phyloP scores from a whole-genome alignment of 2,329 filamentous ascomycete species.

The Hypoxylon sp. region DNA sequence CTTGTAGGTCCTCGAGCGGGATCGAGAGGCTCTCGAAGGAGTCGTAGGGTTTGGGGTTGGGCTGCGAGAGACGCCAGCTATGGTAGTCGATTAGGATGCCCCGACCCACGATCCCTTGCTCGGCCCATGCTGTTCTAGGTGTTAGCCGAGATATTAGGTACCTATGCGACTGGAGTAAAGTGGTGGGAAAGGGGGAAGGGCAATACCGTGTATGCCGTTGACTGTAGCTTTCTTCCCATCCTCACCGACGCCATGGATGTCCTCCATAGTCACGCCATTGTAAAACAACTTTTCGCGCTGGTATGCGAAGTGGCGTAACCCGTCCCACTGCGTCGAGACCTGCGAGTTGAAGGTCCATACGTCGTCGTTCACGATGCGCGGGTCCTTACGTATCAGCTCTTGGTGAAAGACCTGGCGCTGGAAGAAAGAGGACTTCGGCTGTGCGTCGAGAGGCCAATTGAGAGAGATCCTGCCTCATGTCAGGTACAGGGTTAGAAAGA shows the following conservation, averaged over 20 bases:
- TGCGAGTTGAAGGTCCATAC: conserved; percentile 72
- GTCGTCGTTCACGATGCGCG: conserved; percentile 72
- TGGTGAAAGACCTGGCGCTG: conserved; percentile 69
- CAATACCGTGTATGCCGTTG: conserved; percentile 59
- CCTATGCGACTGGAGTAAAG: too few species aligned
- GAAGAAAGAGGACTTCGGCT: conserved; percentile 68
- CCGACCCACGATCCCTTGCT: conserved; percentile 69
- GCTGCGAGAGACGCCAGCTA: conserved; percentile 61
- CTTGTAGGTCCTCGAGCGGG: conserved; percentile 59
- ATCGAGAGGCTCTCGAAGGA: conserved; percentile 55
- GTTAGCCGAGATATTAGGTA: too few species aligned
- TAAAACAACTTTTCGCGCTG: conserved; percentile 60
- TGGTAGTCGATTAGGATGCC: conserved; percentile 69
- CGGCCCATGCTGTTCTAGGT: conserved; percentile 60
- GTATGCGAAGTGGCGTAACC: conserved; percentile 66
- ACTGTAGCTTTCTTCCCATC: conserved; percentile 55
- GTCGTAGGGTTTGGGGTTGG: conserved; percentile 51
- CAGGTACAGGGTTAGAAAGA: background rate
- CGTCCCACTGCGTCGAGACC: conserved; percentile 71
- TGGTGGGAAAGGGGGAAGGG: background rate
- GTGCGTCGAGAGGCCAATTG: conserved; percentile 72
- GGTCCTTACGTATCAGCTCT: conserved; percentile 65
- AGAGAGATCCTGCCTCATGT: conserved; percentile 64
- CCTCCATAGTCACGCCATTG: conserved; percentile 58
- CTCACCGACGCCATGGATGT: conserved; percentile 56